Base-by-base conservation (phyloP, 2,329 filamentous ascomycete genomes). In the Juglanconis sp. region DNA sequence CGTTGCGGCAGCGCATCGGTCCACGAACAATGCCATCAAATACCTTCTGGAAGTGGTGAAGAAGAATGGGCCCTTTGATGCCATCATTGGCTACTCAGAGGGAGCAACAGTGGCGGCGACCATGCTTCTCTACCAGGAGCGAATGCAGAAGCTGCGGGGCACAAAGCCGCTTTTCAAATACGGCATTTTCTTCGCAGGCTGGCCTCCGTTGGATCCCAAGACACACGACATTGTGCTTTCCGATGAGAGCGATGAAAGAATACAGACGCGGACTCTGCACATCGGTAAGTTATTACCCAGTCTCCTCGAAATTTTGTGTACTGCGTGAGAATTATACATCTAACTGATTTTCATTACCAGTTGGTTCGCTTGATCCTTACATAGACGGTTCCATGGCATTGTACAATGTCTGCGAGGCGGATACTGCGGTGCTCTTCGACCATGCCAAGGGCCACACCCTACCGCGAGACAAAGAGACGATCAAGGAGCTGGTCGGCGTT, bases 381-480 rank as follows among this genome's bases (percentile, higher is more conserved):
- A 77, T 87, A 2, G 76, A 84, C 38, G 85, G 85, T 0, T 82
- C 82, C 2, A 78, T 87, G 73, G 83, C 84, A 0, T 75, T 88
- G 3, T 87, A 82, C 71, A 85, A 85, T 64, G 77, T 86, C 31
- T 88, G 85, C 64, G 81, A 87, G 51, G 79, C 78, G 0, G 84
- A 87, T 60, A 80, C 74, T 1, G 84, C 84, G 0, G 76, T 79
- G 38, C 75, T 88, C n/a, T 87, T 87, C 62, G 85, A 88, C 65
- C 84, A 87, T 63, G 85, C 83, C 4, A 87, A 87, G 66, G 86
- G 85, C 0, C 86, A 88, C 67, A 87, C 83, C 0, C 73, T 88
- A 4, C 85, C 86, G 0, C 74, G 83, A 62, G 81, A 84, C 58
- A 75, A 74, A 57, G 74, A 73, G 13, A 79, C 79, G 0, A 74